Evolutionary conservation across 2,329 filamentous ascomycete genomes (phyloP).

Genomic region (Fusarium sp.): DNA sequence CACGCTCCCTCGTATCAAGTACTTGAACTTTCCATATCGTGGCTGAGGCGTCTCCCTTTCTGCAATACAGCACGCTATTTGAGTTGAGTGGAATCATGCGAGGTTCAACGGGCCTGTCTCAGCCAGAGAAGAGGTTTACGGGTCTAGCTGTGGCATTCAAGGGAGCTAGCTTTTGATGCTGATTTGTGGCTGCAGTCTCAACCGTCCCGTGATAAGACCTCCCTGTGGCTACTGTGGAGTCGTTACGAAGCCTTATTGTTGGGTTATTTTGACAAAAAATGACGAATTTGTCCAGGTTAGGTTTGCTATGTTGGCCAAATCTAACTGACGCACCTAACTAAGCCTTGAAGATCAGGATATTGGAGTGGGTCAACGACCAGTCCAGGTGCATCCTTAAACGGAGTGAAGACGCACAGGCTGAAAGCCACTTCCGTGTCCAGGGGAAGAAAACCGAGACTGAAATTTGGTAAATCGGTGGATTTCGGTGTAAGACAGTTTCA

Average conservation of each 20-base stretch:
- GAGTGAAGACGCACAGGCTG: not conserved
- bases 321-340: not conserved
- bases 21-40: not conserved
- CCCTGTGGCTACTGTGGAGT: slow-evolving; percentile 39
- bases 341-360: not conserved
- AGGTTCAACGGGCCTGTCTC: not conserved
- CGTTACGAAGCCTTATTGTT: not conserved
- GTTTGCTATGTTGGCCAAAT: not conserved
- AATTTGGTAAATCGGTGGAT: not conserved
- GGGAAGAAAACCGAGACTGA: not conserved
- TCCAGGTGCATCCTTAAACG: not conserved
- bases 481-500: not conserved
- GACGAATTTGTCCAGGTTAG: slow-evolving; percentile 1
- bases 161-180: not conserved
- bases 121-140: not conserved
- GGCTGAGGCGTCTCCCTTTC: not conserved
- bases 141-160: not conserved
- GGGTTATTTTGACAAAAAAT: not conserved
- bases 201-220: slow-evolving; percentile 40
- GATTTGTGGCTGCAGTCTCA: slow-evolving; percentile 9
- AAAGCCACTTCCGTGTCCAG: slow-evolving; percentile 9
- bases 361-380: slow-evolving; percentile 2
- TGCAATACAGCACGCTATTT: not conserved
- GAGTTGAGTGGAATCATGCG: not conserved
- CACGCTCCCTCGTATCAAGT: not conserved